Conservation (phyloP, 371 early-diverging fungal genomes). For the Rhizopus microsporus region DNA sequence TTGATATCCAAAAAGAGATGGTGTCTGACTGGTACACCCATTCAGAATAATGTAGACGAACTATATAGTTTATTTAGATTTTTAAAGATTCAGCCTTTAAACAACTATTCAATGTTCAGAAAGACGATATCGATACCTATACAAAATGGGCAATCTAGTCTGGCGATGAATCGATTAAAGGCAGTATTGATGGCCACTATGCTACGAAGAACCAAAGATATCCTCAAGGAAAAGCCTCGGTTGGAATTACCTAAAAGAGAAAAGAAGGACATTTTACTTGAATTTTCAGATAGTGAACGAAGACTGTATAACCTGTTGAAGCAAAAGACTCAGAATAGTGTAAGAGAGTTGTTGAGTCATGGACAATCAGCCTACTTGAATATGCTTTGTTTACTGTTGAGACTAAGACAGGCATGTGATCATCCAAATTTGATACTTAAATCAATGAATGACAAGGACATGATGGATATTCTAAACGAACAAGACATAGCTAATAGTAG, state of each 20-base stretch:
- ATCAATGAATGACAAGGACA: constrained; percentile 55
- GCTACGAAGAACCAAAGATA: constrained; percentile 74
- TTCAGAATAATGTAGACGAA: constrained; percentile 88
- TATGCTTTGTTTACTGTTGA: constrained; percentile 55
- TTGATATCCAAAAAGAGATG: constrained; percentile 71
- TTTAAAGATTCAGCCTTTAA: constrained; percentile 68
- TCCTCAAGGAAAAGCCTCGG: constrained; percentile 26
- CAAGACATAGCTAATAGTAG: neutral
- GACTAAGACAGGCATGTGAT: constrained; percentile 67
- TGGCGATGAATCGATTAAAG: constrained; percentile 59
- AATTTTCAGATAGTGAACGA: constrained; percentile 60
- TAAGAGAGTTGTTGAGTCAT: constrained; percentile 45
- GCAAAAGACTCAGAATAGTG: constrained; percentile 40
- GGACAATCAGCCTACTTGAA: constrained; percentile 57
- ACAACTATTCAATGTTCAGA: constrained; percentile 54
- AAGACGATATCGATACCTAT: constrained; percentile 58
- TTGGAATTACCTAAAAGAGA: constrained; percentile 62
- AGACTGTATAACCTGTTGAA: constrained; percentile 64
- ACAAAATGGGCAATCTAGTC: constrained; percentile 29
- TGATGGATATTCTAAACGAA: constrained; percentile 28
- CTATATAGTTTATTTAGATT: constrained; percentile 83
- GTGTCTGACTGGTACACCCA: constrained; percentile 86
- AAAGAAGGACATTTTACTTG: constrained; percentile 51
- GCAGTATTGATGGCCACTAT: constrained; percentile 66
- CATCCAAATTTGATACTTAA: constrained; percentile 79